phyloP scores from a whole-genome alignment of 805 yeast genomes.

The Teunomyces funiuensis region DNA sequence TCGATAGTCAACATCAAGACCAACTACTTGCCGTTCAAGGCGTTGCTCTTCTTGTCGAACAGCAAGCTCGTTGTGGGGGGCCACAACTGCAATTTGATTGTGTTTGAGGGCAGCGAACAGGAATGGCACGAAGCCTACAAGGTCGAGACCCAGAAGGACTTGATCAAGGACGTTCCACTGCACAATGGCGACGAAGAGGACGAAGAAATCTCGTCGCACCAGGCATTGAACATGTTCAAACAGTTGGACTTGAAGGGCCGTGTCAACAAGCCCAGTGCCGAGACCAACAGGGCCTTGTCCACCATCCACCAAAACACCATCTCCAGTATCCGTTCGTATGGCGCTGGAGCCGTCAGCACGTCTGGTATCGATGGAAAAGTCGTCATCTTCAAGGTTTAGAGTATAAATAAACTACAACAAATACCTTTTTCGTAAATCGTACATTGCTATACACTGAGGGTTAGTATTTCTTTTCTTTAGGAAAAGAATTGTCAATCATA shows the following conservation, averaged over 20 bases:
- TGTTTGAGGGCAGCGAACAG: slow-evolving; percentile 66
- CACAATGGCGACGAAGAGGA: slow-evolving; percentile 38
- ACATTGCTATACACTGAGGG: slow-evolving; percentile 1
- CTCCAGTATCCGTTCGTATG: slow-evolving; percentile 56
- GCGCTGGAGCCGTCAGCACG: slow-evolving; percentile 50
- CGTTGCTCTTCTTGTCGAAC: slow-evolving; percentile 69
- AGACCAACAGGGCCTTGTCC: slow-evolving; percentile 44
- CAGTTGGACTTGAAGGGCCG: slow-evolving; percentile 95
- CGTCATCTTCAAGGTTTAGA: slow-evolving; percentile 56
- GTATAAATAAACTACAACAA: background rate
- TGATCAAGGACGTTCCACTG: slow-evolving; percentile 47
- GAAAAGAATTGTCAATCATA: slow-evolving; percentile 1
- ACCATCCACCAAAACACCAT: slow-evolving; percentile 93
- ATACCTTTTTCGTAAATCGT: background rate
- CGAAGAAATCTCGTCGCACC: slow-evolving; percentile 63
- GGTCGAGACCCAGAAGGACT: slow-evolving; percentile 51
- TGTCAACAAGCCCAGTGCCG: slow-evolving; percentile 40
- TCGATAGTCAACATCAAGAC: slow-evolving; percentile 61
- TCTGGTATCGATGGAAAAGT: slow-evolving; percentile 92
- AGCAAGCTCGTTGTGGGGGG: slow-evolving; percentile 82
- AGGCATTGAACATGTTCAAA: slow-evolving; percentile 89
- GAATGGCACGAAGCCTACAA: slow-evolving; percentile 63
- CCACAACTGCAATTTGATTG: slow-evolving; percentile 85
- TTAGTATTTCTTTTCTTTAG: background rate
- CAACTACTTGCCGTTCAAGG: slow-evolving; percentile 74